Percentiles rank a stretch among this genome's conserved stretches.
Evolutionary conservation across 2,329 filamentous ascomycete species (phyloP).

Genomic region (Ascochyta fabae): DNA sequence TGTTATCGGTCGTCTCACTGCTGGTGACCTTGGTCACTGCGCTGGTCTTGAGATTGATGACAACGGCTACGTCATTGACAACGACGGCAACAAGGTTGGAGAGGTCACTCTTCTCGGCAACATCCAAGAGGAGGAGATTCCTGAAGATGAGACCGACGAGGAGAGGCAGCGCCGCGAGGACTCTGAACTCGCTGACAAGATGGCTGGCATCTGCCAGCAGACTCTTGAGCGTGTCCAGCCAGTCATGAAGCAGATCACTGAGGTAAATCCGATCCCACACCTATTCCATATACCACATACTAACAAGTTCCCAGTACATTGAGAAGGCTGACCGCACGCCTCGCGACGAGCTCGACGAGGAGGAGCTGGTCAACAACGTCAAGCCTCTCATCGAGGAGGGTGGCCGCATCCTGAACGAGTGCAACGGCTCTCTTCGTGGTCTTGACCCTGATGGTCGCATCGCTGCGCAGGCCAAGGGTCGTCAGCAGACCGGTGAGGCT

Average conservation of each 20-base stretch:
- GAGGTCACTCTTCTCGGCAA: conserved; percentile 68
- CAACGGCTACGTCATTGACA: conserved; percentile 60
- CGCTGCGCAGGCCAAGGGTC: conserved; percentile 82
- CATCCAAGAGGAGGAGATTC: conserved; percentile 63
- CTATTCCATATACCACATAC: conserved; percentile 14
- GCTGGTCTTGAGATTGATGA: conserved; percentile 61
- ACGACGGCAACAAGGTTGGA: conserved; percentile 67
- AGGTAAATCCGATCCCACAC: conserved; percentile 58
- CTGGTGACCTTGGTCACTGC: conserved; percentile 60
- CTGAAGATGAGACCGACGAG: conserved; percentile 59
- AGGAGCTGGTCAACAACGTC: conserved; percentile 83
- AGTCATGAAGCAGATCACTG: conserved; percentile 84
- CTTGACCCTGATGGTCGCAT: conserved; percentile 90
- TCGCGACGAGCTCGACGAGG: conserved; percentile 88
- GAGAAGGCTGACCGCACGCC: conserved; percentile 80
- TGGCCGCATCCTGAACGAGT: conserved; percentile 79
- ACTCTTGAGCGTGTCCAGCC: conserved; percentile 84
- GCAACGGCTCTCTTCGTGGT: conserved; percentile 84
- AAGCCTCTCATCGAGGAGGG: conserved; percentile 89
- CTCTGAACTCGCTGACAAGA: conserved; percentile 77
- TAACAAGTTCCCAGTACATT: conserved; percentile 65
- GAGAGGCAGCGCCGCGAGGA: conserved; percentile 63
- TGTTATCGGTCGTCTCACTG: conserved; percentile 57
- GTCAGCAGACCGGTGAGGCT: conserved; percentile 75
- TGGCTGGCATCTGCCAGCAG: conserved; percentile 74